Evolutionary conservation across 2,329 filamentous ascomycete genomes (phyloP).

Genomic region (Dactylonectria macrodidyma): DNA sequence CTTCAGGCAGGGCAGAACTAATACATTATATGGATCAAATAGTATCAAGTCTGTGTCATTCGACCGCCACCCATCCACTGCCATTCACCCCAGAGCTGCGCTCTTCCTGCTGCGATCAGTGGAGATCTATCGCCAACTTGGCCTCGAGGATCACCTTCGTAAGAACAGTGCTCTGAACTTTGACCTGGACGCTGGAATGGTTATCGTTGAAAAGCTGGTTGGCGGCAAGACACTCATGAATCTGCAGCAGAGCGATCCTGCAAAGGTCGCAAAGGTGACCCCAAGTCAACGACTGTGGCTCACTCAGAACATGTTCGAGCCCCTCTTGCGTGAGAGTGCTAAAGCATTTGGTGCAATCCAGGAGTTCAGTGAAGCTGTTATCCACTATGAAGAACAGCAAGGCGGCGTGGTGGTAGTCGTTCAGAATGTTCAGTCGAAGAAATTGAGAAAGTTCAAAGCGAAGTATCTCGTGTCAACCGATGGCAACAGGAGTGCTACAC

Average conservation of each 20-base stretch:
- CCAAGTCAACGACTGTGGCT: slow-evolving; percentile 20
- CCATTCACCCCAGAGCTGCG: slow-evolving; percentile 17
- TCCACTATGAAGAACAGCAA: slow-evolving; percentile 4
- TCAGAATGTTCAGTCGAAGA: slow-evolving; percentile 12
- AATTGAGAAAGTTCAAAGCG: slow-evolving; percentile 25
- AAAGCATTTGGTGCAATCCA: not conserved
- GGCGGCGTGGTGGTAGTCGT: slow-evolving; percentile 14
- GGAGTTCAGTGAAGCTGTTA: not conserved
- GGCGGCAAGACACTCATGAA: not conserved
- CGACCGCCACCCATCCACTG: slow-evolving; percentile 17
- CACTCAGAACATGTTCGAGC: slow-evolving; percentile 24
- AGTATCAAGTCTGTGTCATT: slow-evolving; percentile 8
- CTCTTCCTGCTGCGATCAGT: slow-evolving; percentile 14
- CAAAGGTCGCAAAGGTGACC: slow-evolving; percentile 2
- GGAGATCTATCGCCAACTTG: slow-evolving; percentile 12
- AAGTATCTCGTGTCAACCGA: slow-evolving; percentile 18
- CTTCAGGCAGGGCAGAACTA: not conserved
- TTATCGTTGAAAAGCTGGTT: not conserved
- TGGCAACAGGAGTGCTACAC: slow-evolving; percentile 19
- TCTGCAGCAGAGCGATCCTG: slow-evolving; percentile 13
- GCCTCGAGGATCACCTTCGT: not conserved
- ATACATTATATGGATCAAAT: not conserved
- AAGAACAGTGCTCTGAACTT: not conserved
- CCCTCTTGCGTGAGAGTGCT: slow-evolving; percentile 10
- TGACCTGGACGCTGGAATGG: not conserved